These are phyloP conservation scores for Syncephalis fuscata DNA, from an alignment of 371 early-diverging fungal genomes.

Conservation along the genomic window DNA sequence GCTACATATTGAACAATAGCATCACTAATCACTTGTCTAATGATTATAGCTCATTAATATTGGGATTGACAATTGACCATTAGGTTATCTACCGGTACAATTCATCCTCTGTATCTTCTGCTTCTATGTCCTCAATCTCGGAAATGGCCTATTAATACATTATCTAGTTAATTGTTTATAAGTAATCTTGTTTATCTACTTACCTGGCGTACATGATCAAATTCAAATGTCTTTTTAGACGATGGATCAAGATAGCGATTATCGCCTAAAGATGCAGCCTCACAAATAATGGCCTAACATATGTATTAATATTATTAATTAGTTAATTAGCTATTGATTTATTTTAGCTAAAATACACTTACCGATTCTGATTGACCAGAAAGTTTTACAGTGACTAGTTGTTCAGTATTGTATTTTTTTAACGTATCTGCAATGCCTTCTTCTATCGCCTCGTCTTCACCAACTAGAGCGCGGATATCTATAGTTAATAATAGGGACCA, in stretches of 20 bases:
- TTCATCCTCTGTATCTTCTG: slow-evolving; percentile 21
- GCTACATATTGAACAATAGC: slow-evolving; percentile 37
- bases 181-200: neutral
- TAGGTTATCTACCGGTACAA: slow-evolving; percentile 19
- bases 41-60: neutral
- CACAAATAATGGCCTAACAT: slow-evolving; percentile 53
- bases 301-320: neutral
- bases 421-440: slow-evolving; percentile 50
- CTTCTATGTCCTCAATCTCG: slow-evolving; percentile 32
- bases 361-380: slow-evolving; percentile 20
- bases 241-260: slow-evolving; percentile 59
- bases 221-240: slow-evolving; percentile 38
- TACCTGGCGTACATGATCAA: slow-evolving; percentile 62
- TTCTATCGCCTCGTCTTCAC: slow-evolving; percentile 62
- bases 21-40: slow-evolving; percentile 40
- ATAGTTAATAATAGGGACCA: neutral
- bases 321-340: no score
- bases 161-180: neutral
- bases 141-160: slow-evolving; percentile 22
- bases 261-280: slow-evolving; percentile 39
- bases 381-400: slow-evolving; percentile 47
- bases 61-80: neutral
- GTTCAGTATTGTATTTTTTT: slow-evolving; percentile 71
- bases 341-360: no score
- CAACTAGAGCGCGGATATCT: slow-evolving; percentile 79